A percentile compares a stretch with the other conserved stretches of the same genome.
Evolutionary conservation across 176 grass and related monocot genomes (phyloP).

Genomic region (Olyra latifolia): DNA sequence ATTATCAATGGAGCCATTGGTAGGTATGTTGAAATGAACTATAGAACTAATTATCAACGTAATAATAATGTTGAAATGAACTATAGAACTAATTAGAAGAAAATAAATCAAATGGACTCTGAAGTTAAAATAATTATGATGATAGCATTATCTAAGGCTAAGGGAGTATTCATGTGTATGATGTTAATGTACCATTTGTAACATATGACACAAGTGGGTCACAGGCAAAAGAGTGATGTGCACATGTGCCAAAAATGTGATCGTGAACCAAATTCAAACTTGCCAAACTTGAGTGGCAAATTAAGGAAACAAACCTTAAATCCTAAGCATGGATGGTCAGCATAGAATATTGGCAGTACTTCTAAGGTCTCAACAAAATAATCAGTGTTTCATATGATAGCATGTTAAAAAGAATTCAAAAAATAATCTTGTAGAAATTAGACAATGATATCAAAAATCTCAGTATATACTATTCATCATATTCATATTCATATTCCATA

Average conservation of each 20-base stretch:
- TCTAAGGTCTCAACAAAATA: background rate
- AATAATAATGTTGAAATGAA: background rate
- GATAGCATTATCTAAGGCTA: slow-evolving; percentile 12
- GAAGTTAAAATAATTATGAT: background rate
- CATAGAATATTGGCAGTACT: background rate
- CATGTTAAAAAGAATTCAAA: background rate
- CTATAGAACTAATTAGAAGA: background rate
- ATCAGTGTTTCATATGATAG: background rate
- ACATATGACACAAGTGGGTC: background rate
- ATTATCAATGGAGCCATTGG: background rate
- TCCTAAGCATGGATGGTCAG: background rate
- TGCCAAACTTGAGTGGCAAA: background rate
- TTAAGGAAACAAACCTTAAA: background rate
- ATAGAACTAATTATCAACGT: background rate
- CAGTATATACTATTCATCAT: background rate
- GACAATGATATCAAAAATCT: background rate
- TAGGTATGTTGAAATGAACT: background rate
- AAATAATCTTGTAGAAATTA: background rate
- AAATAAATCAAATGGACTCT: background rate
- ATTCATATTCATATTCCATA: background rate
- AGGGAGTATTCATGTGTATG: background rate
- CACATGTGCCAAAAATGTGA: background rate
- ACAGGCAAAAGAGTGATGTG: background rate
- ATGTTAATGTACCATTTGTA: too few relatives aligned
- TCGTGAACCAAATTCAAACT: background rate